Evolutionary conservation across 2,329 filamentous ascomycete genomes (phyloP).

Genomic region (Phialophora expanda): DNA sequence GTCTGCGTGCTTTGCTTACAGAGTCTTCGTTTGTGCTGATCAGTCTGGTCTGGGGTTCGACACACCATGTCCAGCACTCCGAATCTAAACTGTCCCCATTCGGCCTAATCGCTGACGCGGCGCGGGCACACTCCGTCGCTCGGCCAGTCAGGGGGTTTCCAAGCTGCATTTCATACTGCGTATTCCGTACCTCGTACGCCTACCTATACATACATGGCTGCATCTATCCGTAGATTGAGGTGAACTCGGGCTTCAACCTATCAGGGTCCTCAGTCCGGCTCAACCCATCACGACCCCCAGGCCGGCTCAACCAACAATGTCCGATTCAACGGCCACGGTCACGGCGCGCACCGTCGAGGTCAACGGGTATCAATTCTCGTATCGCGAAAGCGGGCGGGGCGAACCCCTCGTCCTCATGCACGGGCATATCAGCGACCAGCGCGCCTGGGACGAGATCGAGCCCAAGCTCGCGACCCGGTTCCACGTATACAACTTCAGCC

Average conservation of each 20-base stretch:
- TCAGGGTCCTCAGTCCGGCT: neutral
- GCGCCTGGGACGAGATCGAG: constrained; percentile 25
- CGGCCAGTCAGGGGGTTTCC: neutral
- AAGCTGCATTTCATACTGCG: neutral
- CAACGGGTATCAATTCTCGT: constrained; percentile 24
- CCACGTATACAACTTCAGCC: constrained; percentile 30
- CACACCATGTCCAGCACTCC: neutral
- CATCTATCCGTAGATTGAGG: neutral
- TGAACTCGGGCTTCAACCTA: neutral
- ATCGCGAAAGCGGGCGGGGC: constrained; percentile 23
- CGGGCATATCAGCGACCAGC: constrained; percentile 28
- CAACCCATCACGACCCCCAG: neutral
- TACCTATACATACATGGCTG: neutral
- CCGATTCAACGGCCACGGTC: neutral
- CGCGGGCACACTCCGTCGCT: neutral
- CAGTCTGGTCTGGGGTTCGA: too few species aligned
- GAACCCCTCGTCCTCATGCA: constrained; percentile 31
- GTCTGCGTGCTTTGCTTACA: neutral
- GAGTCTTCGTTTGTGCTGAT: neutral
- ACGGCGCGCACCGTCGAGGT: constrained; percentile 11
- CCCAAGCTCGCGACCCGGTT: constrained; percentile 19
- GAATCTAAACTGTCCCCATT: neutral
- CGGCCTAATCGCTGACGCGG: neutral
- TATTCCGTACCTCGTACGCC: neutral
- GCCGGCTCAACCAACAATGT: neutral